Conservation (phyloP, 2,329 filamentous ascomycete species). For the Aureobasidium pullulans region DNA sequence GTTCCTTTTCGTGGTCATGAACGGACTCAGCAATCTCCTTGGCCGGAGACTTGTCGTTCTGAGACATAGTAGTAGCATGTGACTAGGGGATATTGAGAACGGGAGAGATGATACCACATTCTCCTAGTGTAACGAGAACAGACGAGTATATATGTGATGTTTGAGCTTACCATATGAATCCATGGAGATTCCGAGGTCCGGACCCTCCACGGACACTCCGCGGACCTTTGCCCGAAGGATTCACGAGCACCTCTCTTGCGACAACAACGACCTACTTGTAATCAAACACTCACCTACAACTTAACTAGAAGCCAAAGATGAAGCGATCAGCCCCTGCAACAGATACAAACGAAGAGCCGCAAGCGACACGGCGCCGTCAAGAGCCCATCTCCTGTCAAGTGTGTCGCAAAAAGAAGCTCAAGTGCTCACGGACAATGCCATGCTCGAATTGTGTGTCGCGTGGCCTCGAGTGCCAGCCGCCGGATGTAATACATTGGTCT, state of each 20-base stretch:
- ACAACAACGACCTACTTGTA: neutral
- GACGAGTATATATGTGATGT: neutral
- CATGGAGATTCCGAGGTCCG: neutral
- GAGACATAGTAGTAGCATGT: neutral
- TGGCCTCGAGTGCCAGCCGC: constrained; percentile 17
- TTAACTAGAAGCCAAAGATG: neutral
- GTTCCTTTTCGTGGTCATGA: neutral
- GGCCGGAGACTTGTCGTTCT: neutral
- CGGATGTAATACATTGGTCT: neutral
- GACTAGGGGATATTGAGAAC: too few species aligned
- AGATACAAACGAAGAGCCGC: neutral
- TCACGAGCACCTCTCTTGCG: neutral
- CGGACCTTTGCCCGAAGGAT: neutral
- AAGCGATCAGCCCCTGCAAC: neutral
- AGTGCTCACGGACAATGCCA: constrained; percentile 18
- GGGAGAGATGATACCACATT: too few species aligned
- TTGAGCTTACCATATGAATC: neutral
- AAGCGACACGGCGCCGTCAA: constrained; percentile 18
- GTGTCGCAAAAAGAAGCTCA: constrained; percentile 21
- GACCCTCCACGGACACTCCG: neutral
- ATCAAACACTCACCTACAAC: too few species aligned
- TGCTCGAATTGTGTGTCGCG: constrained; percentile 23
- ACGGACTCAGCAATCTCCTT: neutral
- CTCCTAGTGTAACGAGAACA: neutral
- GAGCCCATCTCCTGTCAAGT: constrained; percentile 22